Conservation (phyloP, 2,329 filamentous ascomycete species). For the Escovopsis sp. region DNA sequence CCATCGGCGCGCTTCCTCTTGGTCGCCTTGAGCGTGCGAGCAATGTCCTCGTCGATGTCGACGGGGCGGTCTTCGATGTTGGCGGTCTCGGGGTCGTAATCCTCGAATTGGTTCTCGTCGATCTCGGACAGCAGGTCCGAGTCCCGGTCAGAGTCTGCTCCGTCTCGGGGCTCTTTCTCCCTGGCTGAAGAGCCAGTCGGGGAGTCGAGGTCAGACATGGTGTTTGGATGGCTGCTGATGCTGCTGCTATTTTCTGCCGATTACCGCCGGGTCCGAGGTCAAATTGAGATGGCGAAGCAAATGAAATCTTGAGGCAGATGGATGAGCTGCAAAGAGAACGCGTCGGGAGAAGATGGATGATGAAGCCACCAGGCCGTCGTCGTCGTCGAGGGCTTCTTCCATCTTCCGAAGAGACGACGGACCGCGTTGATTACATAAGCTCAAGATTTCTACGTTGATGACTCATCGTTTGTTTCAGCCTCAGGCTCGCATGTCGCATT, state of each 20-base stretch:
- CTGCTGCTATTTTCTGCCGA: background rate
- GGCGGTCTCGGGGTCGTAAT: constrained; percentile 51
- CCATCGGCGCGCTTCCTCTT: constrained; percentile 52
- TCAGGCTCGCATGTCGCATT: no score
- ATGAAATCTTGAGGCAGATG: no score
- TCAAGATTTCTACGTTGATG: no score
- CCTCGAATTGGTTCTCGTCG: constrained; percentile 54
- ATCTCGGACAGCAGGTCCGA: constrained; percentile 51
- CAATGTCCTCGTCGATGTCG: constrained; percentile 53
- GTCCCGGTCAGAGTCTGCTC: constrained; percentile 36
- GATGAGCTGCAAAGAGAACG: no score
- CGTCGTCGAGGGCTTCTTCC: no score
- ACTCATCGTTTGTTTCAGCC: no score
- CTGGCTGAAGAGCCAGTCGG: constrained; percentile 23
- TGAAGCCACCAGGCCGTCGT: no score
- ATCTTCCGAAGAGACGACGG: background rate
- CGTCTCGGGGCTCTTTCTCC: constrained; percentile 22
- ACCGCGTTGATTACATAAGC: constrained; percentile 17
- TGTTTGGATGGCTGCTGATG: constrained; percentile 2
- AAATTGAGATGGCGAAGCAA: no score
- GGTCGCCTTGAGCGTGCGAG: constrained; percentile 47
- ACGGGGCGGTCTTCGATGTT: constrained; percentile 49
- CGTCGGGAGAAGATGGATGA: no score
- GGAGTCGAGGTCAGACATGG: constrained; percentile 34
- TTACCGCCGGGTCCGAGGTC: no score